Percentiles rank a stretch among this genome's conserved stretches.
These are phyloP conservation scores for Trichothecium sympodiale DNA, from an alignment of 2,329 filamentous ascomycete genomes.

Conservation along the genomic window DNA sequence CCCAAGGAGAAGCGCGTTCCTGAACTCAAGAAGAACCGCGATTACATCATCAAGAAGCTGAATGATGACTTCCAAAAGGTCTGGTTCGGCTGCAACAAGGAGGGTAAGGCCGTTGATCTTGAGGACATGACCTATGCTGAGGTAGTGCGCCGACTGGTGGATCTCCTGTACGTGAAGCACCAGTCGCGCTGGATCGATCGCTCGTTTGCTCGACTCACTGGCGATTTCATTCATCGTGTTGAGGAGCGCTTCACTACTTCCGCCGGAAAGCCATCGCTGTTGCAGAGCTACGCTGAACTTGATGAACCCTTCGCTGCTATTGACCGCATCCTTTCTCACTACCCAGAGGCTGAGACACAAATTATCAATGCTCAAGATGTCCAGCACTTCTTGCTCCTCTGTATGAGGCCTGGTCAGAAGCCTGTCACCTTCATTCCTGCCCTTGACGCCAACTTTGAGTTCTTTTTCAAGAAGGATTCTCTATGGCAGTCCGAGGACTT, in stretches of 20 bases:
- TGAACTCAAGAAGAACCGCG: constrained; percentile 77
- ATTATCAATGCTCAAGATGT: constrained; percentile 98
- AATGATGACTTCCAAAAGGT: constrained; percentile 96
- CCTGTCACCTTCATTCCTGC: constrained; percentile 90
- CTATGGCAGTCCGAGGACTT: constrained; percentile 98
- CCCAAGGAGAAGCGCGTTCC: constrained; percentile 89
- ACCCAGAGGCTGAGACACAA: constrained; percentile 78
- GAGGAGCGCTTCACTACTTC: constrained; percentile 87
- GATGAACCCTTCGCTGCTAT: constrained; percentile 70
- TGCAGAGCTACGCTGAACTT: constrained; percentile 86
- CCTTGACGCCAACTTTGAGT: constrained; percentile 96
- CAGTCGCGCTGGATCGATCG: constrained; percentile 85
- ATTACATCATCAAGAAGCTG: constrained; percentile 89
- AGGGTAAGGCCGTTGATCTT: constrained; percentile 71
- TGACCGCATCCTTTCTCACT: constrained; percentile 67
- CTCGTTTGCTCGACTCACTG: constrained; percentile 72
- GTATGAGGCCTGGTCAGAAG: constrained; percentile 87
- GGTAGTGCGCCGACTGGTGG: constrained; percentile 76
- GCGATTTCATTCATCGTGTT: constrained; percentile 91
- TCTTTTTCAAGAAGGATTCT: constrained; percentile 99
- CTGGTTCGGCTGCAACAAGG: constrained; percentile 83
- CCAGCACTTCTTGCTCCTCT: constrained; percentile 90
- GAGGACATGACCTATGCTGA: constrained; percentile 95
- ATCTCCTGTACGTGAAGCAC: constrained; percentile 85
- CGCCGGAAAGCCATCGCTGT: constrained; percentile 61